Base-by-base conservation (phyloP, 2,329 filamentous ascomycete genomes). In the Alternaria viburni region DNA sequence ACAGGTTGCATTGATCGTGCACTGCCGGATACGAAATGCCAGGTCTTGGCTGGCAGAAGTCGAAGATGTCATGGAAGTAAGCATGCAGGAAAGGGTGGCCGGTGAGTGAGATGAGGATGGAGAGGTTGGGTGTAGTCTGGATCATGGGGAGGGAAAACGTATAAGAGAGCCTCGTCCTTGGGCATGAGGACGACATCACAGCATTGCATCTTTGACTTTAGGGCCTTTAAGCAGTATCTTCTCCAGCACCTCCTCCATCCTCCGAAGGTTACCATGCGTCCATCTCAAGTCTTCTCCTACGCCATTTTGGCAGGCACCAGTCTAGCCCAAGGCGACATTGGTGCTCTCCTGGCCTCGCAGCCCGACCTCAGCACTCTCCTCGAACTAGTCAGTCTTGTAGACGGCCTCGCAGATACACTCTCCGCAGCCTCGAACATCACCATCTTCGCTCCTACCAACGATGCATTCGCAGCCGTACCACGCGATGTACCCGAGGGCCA, bases 361-460 rank as follows among this genome's bases (percentile, higher is more conserved):
- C 46, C 67, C 10, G 71, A 79, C 15, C 71, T 80, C 25, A 77
- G 76, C 19, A 73, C 70, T 5, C 70, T 80, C 11, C 69, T 74
- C 50, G 71, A 74, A 11, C 76, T 83, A 45, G 74, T 85, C 17
- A 47, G 71, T 19, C 69, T 73, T 13, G 74, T 81, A n/a, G 78
- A 81, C 6, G 75, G 75, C 3, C 67, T 85, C 23, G 70, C 80
- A 19, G 62, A 73, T 5, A 72, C 76, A 3, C 77, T 87, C 28
- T 71, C 75, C 17, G 64, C 68, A 13, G 73, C 81, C 6, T 73
- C 74, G 13, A 87, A 88, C 71, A 80, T 88, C 64, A 89, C 88
- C 3, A 77, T 88, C 28, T 79, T 88, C 11, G 86, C 86, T 0
- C 86, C 86, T 0, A 85, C 80, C 71, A 87, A 88, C 71, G 70